Percentiles rank a stretch among this genome's conserved stretches.
phyloP scores from a whole-genome alignment of 305 asterid species.

The Fraxinus xanthoxyloides region DNA sequence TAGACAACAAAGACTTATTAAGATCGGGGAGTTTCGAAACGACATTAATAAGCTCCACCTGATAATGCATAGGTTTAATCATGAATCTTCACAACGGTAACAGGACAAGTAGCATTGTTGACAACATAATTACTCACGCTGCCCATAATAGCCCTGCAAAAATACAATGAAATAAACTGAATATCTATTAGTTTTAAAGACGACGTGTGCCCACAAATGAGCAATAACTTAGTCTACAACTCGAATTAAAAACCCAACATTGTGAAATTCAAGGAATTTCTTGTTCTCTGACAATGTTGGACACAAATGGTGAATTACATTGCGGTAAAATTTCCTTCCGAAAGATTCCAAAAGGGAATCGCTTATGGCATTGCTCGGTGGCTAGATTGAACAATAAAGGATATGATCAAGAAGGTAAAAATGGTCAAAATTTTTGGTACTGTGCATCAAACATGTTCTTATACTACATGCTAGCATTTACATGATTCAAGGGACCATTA shows the following conservation, averaged over 20 bases:
- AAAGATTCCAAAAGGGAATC: no score
- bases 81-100: constrained; percentile 63
- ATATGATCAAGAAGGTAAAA: no score
- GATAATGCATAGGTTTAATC: constrained; percentile 23
- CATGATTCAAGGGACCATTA: no score
- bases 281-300: neutral
- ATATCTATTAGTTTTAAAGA: neutral
- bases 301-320: neutral
- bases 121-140: constrained; percentile 78
- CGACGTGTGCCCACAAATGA: no score
- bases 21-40: constrained; percentile 8
- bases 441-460: no score
- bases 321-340: neutral
- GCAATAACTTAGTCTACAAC: no score
- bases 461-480: no score
- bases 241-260: neutral
- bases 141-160: constrained; percentile 72
- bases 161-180: constrained; percentile 14
- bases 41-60: constrained; percentile 2
- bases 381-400: neutral
- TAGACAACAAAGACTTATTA: constrained; percentile 16
- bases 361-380: no score
- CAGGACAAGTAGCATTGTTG: constrained; percentile 68
- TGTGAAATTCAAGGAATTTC: no score
- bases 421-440: no score